Evolutionary conservation across 306 rosid genomes (phyloP).

Genomic region (Citrullus mucosospermus): DNA sequence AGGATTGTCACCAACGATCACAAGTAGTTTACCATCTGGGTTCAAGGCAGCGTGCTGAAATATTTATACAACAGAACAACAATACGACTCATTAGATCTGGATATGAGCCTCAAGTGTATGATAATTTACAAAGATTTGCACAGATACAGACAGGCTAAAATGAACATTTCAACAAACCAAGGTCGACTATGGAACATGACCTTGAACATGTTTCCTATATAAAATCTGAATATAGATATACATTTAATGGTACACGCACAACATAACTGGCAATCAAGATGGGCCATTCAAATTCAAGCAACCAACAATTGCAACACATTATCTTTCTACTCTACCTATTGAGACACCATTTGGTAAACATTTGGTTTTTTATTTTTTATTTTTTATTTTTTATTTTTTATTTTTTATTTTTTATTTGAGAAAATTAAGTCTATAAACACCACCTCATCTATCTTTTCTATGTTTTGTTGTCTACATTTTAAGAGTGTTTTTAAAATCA

Average conservation of each 20-base stretch:
- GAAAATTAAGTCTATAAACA: too few relatives aligned
- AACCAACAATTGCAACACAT: neutral
- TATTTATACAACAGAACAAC: neutral
- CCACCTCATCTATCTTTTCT: too few relatives aligned
- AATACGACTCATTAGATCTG: neutral
- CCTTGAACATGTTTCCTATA: neutral
- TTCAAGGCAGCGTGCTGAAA: constrained; percentile 78
- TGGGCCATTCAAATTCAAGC: neutral
- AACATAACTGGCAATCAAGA: neutral
- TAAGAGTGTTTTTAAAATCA: too few relatives aligned
- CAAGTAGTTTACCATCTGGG: constrained; percentile 62
- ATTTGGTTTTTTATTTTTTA: too few relatives aligned
- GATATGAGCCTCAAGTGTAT: neutral
- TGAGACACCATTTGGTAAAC: too few relatives aligned
- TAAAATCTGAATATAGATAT: neutral
- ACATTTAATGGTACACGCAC: neutral
- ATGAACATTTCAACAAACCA: neutral
- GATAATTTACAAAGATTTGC: neutral
- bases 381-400: too few relatives aligned
- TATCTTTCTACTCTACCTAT: neutral
- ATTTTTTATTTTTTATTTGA: too few relatives aligned
- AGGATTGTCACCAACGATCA: constrained; percentile 77
- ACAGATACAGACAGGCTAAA: neutral
- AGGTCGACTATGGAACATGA: neutral
- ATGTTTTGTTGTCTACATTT: too few relatives aligned